These are phyloP conservation scores for Alternaria triticina DNA, from an alignment of 2,329 filamentous ascomycete genomes.

Conservation along the genomic window DNA sequence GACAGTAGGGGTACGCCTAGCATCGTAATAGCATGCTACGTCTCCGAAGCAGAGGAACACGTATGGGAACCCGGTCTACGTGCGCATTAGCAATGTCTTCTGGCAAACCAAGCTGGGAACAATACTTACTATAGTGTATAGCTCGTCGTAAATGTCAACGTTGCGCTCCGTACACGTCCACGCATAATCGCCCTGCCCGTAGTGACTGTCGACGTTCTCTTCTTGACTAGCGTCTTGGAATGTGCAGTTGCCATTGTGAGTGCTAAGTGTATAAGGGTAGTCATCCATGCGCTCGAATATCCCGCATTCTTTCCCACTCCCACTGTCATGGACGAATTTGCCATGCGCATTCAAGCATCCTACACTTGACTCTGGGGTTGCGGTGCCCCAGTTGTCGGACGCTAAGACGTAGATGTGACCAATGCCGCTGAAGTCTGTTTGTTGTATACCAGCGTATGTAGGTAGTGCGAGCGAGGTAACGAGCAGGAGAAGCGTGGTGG, in stretches of 20 bases:
- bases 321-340: conserved; percentile 23
- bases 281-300: conserved; percentile 24
- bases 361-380: conserved; percentile 30
- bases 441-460: conserved; percentile 24
- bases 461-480: conserved; percentile 12
- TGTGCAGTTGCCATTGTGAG: conserved; percentile 38
- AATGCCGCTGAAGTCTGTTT: conserved; percentile 37
- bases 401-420: conserved; percentile 40
- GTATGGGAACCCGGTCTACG: conserved; percentile 37
- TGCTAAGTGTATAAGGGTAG: conserved; percentile 41
- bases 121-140: conserved; percentile 43
- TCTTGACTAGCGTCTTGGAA: conserved; percentile 36
- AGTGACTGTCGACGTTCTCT: conserved; percentile 39
- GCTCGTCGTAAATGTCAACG: conserved; percentile 31
- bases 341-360: conserved; percentile 37
- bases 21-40: conserved; percentile 43
- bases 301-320: conserved; percentile 24
- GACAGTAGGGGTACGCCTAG: conserved; percentile 25
- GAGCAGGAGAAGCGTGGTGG: conserved; percentile 13
- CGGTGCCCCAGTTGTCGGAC: conserved; percentile 34
- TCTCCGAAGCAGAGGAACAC: conserved; percentile 44
- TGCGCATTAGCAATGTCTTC: background rate
- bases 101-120: background rate
- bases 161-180: conserved; percentile 33
- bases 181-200: conserved; percentile 34